Evolutionary conservation across 768 basidiomycete genomes (phyloP).

Genomic region (Fistulinella prunicolor): DNA sequence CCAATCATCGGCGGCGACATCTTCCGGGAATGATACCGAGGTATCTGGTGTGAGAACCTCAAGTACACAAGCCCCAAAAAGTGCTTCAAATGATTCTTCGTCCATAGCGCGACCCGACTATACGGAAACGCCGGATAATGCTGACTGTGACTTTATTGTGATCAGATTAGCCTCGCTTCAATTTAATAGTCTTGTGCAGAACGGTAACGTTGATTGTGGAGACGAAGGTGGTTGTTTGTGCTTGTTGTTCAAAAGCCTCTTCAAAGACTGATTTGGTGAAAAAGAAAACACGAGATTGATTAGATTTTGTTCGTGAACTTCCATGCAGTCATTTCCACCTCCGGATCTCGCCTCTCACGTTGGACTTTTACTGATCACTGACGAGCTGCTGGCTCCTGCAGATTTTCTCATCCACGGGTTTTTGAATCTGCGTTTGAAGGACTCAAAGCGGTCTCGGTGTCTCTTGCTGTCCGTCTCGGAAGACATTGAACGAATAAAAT

Average conservation of each 20-base stretch:
- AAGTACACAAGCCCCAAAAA: constrained; percentile 58
- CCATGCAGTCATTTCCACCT: constrained; percentile 49
- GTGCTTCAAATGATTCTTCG: constrained; percentile 53
- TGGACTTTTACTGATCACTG: constrained; percentile 61
- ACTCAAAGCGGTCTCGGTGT: constrained; percentile 32
- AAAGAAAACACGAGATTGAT: background rate
- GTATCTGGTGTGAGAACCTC: constrained; percentile 65
- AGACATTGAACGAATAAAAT: constrained; percentile 56
- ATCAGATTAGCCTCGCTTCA: too few species aligned
- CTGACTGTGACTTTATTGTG: background rate
- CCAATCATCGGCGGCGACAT: constrained; percentile 51
- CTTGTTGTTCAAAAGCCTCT: constrained; percentile 21
- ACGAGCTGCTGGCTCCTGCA: constrained; percentile 65
- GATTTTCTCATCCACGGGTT: constrained; percentile 67
- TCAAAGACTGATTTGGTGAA: constrained; percentile 17
- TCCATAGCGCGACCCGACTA: constrained; percentile 14
- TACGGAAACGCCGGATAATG: background rate
- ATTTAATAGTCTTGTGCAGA: too few species aligned
- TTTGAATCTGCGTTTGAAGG: constrained; percentile 52
- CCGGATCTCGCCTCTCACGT: constrained; percentile 48
- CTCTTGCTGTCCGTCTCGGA: constrained; percentile 60
- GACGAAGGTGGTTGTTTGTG: constrained; percentile 7
- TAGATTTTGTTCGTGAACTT: background rate
- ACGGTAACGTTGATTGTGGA: too few species aligned
- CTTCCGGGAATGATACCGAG: constrained; percentile 57